phyloP scores from a whole-genome alignment of 2,329 filamentous ascomycete species.

The Phaeosphaeria sp. region DNA sequence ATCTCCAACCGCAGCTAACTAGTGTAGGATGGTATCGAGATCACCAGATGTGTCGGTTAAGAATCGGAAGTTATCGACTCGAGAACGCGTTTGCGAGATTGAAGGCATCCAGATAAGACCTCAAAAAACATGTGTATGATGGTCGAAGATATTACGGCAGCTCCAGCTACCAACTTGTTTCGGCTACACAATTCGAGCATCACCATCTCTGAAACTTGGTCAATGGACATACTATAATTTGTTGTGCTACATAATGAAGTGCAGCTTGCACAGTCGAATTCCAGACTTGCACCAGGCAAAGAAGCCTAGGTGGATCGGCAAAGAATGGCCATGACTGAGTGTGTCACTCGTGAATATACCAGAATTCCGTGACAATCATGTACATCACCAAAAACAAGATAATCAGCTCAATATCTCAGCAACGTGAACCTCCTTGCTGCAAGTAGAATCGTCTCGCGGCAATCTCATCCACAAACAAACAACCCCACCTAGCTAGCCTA shows the following conservation, averaged over 20 bases:
- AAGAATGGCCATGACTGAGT: background rate
- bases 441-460: background rate
- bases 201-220: too few species aligned
- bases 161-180: too few species aligned
- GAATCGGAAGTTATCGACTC: background rate
- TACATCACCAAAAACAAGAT: background rate
- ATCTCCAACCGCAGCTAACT: conserved; percentile 8
- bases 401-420: background rate
- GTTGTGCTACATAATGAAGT: too few species aligned
- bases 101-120: background rate
- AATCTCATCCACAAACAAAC: conserved; percentile 13
- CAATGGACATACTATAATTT: too few species aligned
- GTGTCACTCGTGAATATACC: background rate
- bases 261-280: too few species aligned
- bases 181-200: too few species aligned
- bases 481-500: conserved; percentile 9
- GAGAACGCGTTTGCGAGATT: background rate
- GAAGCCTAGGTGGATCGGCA: too few species aligned
- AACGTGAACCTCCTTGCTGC: background rate
- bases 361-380: background rate
- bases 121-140: background rate
- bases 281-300: too few species aligned
- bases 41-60: conserved; percentile 61
- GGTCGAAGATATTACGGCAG: background rate
- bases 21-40: conserved; percentile 68